phyloP scores from a whole-genome alignment of 768 basidiomycete species.

The Boletus sp. region DNA sequence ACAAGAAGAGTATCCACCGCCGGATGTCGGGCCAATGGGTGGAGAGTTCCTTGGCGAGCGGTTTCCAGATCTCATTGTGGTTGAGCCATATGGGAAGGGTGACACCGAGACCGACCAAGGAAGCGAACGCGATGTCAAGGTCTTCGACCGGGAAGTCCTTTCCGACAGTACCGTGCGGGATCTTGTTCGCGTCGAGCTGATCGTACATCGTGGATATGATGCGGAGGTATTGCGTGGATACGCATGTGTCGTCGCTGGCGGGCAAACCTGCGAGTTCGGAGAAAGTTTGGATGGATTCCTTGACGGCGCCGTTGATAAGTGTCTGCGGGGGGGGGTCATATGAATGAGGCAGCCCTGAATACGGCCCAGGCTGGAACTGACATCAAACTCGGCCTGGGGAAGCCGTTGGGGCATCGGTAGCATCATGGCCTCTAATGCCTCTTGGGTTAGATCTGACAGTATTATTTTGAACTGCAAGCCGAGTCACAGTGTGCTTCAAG shows the following conservation, averaged over 20 bases:
- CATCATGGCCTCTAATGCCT: neutral
- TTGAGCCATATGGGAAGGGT: conserved; percentile 26
- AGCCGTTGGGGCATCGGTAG: neutral
- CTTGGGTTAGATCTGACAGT: neutral
- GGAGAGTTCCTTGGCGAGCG: conserved; percentile 16
- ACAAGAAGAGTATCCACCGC: conserved; percentile 26
- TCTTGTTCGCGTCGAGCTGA: conserved; percentile 18
- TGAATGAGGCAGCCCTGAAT: neutral
- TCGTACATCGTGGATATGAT: conserved; percentile 22
- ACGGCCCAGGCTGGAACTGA: conserved; percentile 6
- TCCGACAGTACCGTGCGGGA: conserved; percentile 14
- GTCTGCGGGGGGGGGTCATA: conserved; percentile 2
- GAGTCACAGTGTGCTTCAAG: neutral
- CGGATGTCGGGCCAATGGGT: conserved; percentile 27
- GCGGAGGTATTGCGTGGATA: conserved; percentile 21
- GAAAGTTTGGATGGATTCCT: conserved; percentile 13
- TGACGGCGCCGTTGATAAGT: conserved; percentile 14
- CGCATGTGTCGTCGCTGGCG: conserved; percentile 12
- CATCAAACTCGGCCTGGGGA: conserved; percentile 20
- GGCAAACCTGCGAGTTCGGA: conserved; percentile 11
- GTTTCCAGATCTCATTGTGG: conserved; percentile 8
- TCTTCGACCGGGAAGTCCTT: conserved; percentile 1
- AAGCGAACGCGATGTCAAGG: conserved; percentile 14
- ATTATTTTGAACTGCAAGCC: neutral
- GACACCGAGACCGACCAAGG: conserved; percentile 21